Conservation (phyloP, 306 rosid genomes). For the Lathyrus aphaca region DNA sequence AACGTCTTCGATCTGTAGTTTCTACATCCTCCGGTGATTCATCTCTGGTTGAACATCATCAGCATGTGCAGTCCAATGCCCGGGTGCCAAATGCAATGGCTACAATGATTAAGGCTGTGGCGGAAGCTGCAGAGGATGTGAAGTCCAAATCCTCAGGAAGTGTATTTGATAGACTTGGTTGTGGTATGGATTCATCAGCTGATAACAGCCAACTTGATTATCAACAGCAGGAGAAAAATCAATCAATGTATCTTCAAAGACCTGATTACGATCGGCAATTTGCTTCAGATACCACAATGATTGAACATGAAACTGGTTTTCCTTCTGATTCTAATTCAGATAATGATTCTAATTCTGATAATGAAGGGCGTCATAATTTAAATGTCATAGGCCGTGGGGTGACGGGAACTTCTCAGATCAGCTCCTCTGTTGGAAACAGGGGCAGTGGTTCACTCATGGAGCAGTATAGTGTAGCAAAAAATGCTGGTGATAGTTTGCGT, state of each 20-base stretch:
- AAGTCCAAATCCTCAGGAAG: constrained; percentile 73
- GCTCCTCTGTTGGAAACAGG: constrained; percentile 57
- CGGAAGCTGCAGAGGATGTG: constrained; percentile 92
- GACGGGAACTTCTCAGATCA: constrained; percentile 56
- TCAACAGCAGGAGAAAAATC: constrained; percentile 51
- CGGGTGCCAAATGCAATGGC: constrained; percentile 80
- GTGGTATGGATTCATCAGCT: constrained; percentile 51
- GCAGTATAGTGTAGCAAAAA: constrained; percentile 59
- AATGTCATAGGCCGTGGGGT: constrained; percentile 47
- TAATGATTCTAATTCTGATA: constrained; percentile 68
- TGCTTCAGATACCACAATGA: constrained; percentile 44
- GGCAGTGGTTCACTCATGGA: constrained; percentile 50
- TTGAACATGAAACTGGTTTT: constrained; percentile 61
- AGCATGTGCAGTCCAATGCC: constrained; percentile 53
- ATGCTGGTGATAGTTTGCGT: constrained; percentile 46
- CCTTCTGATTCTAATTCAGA: constrained; percentile 67
- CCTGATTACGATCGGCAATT: constrained; percentile 50
- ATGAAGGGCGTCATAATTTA: constrained; percentile 65
- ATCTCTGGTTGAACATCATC: constrained; percentile 58
- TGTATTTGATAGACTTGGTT: constrained; percentile 92
- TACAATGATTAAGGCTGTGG: constrained; percentile 83
- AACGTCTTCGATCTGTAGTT: constrained; percentile 94
- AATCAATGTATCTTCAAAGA: constrained; percentile 43
- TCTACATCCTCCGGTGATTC: constrained; percentile 65
- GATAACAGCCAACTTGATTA: constrained; percentile 46